Evolutionary conservation across 1,139 yeast genomes (phyloP).

Genomic region (Kodamaea plutei): DNA sequence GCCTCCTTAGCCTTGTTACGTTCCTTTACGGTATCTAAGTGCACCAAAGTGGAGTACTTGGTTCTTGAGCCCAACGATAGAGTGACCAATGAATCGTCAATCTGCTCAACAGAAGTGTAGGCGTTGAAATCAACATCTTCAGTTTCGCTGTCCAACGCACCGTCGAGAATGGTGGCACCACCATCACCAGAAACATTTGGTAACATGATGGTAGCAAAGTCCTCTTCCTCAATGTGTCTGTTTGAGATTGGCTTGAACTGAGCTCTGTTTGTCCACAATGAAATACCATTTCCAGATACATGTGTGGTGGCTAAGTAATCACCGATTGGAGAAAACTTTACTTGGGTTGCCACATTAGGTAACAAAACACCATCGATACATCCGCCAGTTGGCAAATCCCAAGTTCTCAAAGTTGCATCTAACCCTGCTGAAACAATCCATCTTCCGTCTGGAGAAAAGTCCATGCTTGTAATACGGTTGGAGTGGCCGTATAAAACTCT

Average conservation of each 20-base stretch:
- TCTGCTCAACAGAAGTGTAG: slow-evolving; percentile 62
- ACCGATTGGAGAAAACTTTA: slow-evolving; percentile 82
- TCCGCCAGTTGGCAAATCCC: slow-evolving; percentile 98
- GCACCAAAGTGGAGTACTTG: slow-evolving; percentile 72
- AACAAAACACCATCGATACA: slow-evolving; percentile 89
- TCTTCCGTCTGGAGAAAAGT: slow-evolving; percentile 92
- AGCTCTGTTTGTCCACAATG: slow-evolving; percentile 88
- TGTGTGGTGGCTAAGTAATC: slow-evolving; percentile 93
- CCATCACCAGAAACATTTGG: slow-evolving; percentile 88
- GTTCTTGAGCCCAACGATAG: slow-evolving; percentile 73
- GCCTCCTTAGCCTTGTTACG: slow-evolving; percentile 90
- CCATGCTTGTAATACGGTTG: slow-evolving; percentile 83
- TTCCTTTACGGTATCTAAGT: slow-evolving; percentile 77
- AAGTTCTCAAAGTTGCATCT: slow-evolving; percentile 87
- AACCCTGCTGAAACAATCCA: slow-evolving; percentile 86
- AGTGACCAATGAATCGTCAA: slow-evolving; percentile 61
- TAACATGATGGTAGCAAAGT: slow-evolving; percentile 53
- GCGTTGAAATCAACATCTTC: slow-evolving; percentile 23
- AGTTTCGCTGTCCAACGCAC: slow-evolving; percentile 53
- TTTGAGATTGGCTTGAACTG: slow-evolving; percentile 76
- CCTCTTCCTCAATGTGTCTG: slow-evolving; percentile 71
- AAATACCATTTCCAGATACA: slow-evolving; percentile 84
- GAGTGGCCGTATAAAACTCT: slow-evolving; percentile 89
- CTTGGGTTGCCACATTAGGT: slow-evolving; percentile 72
- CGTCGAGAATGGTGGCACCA: slow-evolving; percentile 71